These are phyloP conservation scores for Spongiforma sp. DNA, from an alignment of 1,284 basidiomycete species.

Conservation along the genomic window DNA sequence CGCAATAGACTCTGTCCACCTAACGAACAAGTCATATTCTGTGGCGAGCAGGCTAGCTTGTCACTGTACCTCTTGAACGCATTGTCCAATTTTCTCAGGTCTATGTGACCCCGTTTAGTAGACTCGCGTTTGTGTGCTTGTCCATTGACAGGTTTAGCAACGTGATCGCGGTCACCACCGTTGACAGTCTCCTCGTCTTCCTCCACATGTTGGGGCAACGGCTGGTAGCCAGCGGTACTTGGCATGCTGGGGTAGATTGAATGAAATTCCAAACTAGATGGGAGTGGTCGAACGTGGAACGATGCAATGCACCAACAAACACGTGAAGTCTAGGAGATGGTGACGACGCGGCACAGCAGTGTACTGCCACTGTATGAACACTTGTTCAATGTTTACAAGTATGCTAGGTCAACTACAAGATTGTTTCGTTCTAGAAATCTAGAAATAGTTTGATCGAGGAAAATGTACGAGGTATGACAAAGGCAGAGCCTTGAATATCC, in stretches of 20 bases:
- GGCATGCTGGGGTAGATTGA: constrained; percentile 44
- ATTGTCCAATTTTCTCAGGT: constrained; percentile 76
- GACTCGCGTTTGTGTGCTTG: constrained; percentile 52
- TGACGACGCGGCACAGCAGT: neutral
- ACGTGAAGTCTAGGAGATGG: constrained; percentile 18
- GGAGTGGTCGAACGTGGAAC: constrained; percentile 7
- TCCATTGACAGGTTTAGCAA: constrained; percentile 38
- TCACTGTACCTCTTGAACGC: constrained; percentile 75
- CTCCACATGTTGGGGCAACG: constrained; percentile 61
- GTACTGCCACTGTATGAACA: constrained; percentile 26
- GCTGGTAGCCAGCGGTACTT: constrained; percentile 65
- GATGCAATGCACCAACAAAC: constrained; percentile 25
- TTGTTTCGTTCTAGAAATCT: too few relatives aligned
- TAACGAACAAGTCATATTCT: constrained; percentile 32
- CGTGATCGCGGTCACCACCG: constrained; percentile 41
- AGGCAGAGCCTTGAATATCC: neutral
- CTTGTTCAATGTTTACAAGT: too few relatives aligned
- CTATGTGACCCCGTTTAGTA: constrained; percentile 66
- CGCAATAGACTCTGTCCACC: constrained; percentile 86
- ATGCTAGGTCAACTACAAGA: too few relatives aligned
- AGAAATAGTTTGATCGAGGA: neutral
- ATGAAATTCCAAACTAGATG: neutral
- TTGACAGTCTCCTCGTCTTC: constrained; percentile 61
- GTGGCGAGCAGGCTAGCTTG: neutral
- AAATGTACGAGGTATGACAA: too few relatives aligned